A percentile compares a stretch with the other conserved stretches of the same genome.
phyloP scores from a whole-genome alignment of 2,329 filamentous ascomycete genomes.

The Sclerotinia trifoliorum region DNA sequence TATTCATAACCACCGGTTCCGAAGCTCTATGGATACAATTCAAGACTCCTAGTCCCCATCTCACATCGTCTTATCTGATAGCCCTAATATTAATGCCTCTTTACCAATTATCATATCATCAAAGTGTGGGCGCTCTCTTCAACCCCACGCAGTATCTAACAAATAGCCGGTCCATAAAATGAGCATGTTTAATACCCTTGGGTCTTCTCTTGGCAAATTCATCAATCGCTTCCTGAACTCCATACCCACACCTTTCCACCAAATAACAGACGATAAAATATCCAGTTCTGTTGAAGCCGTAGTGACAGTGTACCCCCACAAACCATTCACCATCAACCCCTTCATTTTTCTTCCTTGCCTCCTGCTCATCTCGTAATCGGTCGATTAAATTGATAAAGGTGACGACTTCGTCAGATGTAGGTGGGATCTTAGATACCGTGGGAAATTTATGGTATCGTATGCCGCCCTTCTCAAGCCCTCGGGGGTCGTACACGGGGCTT shows the following conservation, averaged over 20 bases:
- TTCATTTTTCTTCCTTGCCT: conserved; percentile 45
- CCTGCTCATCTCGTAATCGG: conserved; percentile 56
- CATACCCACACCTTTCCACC: conserved; percentile 73
- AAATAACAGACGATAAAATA: conserved; percentile 89
- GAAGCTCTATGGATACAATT: not conserved
- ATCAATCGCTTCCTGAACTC: conserved; percentile 73
- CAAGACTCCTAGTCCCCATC: not conserved
- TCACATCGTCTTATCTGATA: not conserved
- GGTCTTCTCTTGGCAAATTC: conserved; percentile 71
- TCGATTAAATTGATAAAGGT: conserved; percentile 58
- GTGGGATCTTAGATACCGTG: conserved; percentile 88
- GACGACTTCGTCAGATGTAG: conserved; percentile 53
- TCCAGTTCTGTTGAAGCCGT: conserved; percentile 88
- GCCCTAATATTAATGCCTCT: not conserved
- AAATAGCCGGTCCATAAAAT: conserved; percentile 83
- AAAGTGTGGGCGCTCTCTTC: conserved; percentile 37
- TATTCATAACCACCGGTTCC: not conserved
- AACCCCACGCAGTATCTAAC: conserved; percentile 64
- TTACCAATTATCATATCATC: conserved; percentile 19
- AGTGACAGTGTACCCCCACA: conserved; percentile 90
- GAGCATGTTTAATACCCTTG: conserved; percentile 83
- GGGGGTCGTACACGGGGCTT: conserved; percentile 82
- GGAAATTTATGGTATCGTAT: conserved; percentile 83
- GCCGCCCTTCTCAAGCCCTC: conserved; percentile 62
- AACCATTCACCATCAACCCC: conserved; percentile 46